Conservation (phyloP, 75 land plant species). For the Selaginella tamariscina region DNA sequence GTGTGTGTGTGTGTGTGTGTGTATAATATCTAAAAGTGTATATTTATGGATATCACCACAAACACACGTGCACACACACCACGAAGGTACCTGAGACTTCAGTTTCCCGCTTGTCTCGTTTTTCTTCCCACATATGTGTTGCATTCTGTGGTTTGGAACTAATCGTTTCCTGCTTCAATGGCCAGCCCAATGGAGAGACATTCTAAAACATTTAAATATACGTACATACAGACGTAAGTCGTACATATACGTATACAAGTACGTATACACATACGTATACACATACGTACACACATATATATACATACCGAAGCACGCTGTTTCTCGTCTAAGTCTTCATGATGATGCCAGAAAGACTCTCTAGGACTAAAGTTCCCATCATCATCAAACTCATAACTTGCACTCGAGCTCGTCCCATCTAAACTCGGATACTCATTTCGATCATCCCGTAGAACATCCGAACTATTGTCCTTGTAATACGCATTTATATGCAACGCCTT, state of each 20-base stretch:
- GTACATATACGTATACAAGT: too few relatives aligned
- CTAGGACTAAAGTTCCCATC: neutral
- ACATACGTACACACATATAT: too few relatives aligned
- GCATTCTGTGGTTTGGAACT: neutral
- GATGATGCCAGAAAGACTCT: neutral
- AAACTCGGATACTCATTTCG: neutral
- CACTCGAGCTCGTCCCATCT: neutral
- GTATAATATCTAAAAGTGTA: too few relatives aligned
- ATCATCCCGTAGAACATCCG: neutral
- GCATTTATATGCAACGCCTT: neutral
- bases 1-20: too few relatives aligned
- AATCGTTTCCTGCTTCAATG: neutral
- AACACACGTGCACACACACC: neutral
- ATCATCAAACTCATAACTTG: neutral
- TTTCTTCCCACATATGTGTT: neutral
- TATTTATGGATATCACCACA: too few relatives aligned
- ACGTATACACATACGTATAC: too few relatives aligned
- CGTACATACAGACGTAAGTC: too few relatives aligned
- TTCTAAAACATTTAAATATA: too few relatives aligned
- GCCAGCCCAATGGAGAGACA: slow-evolving; percentile 1
- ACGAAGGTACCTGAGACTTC: neutral
- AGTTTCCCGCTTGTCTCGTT: neutral
- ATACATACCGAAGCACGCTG: too few relatives aligned
- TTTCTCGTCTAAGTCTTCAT: neutral
- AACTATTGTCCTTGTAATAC: neutral